Evolutionary conservation across 1,284 basidiomycete genomes (phyloP), one percentile per base, ranked within the genome.

Genomic region (Mycena sp.): DNA sequence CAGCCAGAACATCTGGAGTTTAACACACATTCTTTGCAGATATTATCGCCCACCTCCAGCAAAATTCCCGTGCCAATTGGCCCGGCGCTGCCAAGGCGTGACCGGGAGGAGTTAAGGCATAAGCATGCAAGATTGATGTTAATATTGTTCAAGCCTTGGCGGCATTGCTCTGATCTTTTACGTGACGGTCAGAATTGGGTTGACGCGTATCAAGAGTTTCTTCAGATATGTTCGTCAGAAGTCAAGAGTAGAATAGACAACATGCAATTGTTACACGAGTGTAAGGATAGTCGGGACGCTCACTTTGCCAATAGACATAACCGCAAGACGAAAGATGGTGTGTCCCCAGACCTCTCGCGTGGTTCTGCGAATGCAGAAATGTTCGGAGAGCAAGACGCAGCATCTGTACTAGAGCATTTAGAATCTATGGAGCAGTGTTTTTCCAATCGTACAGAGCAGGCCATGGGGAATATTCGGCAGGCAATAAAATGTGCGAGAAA

Each of bases 11-110:
- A 54, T 29, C 25, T 41, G 11, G 37, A 54, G 21, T 21, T 26
- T 19, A 19, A 28, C 14, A 54, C 52, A 10, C 32, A 44, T 38
- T 21, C 28, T 19, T 14, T 54, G 4, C 4, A 21, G 3, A 38
- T 54, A 2, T 21, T 14, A 9, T 3, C 37, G 26, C 51, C 32
- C 7, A 3, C 21, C 9, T 19, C 23, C 6, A 21, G 37, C 5
- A 44, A 28, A 26, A 61, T 76, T 17, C 70, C 73, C n/a, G 71
- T 73, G 0, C 71, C 73, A 1, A 70, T 78, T 1, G 74, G 77
- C 0, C 71, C 74, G 6, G n/a, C 49, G 1, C 44, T 79, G 12
- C 76, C 76, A 14, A 35, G 73, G 2, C 51, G 74, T 25, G 74
- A 72, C 50, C 19, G 53, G 17, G 23, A 48, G 10, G 63, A 69